Evolutionary conservation across 345 rosid genomes (phyloP).

Genomic region (Noccaea bulbosa): DNA sequence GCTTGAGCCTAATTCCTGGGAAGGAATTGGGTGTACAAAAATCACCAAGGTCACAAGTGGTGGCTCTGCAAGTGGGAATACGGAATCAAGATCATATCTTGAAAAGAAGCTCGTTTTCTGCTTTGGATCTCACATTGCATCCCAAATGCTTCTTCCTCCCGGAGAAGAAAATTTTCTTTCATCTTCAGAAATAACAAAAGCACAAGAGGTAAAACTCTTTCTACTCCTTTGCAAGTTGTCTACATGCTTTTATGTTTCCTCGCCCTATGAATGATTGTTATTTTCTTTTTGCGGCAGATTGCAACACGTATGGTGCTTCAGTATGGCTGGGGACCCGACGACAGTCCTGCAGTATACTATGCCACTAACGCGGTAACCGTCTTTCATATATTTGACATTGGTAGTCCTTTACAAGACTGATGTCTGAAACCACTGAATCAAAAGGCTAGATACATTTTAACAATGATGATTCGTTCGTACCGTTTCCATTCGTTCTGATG

Average conservation of each 20-base stretch:
- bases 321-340: slow-evolving; percentile 98
- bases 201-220: slow-evolving; percentile 69
- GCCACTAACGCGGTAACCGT: slow-evolving; percentile 70
- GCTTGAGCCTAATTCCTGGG: slow-evolving; percentile 95
- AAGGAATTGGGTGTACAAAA: slow-evolving; percentile 97
- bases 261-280: slow-evolving; percentile 28
- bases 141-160: slow-evolving; percentile 83
- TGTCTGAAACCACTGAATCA: slow-evolving; percentile 27
- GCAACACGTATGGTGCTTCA: slow-evolving; percentile 97
- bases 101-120: slow-evolving; percentile 96
- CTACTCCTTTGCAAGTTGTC: slow-evolving; percentile 21
- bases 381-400: slow-evolving; percentile 26
- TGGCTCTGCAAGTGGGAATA: slow-evolving; percentile 66
- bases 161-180: slow-evolving; percentile 89
- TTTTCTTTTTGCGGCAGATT: slow-evolving; percentile 58
- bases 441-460: background rate
- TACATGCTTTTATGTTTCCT: background rate
- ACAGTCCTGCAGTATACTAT: slow-evolving; percentile 83
- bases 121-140: slow-evolving; percentile 86
- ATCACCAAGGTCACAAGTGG: slow-evolving; percentile 71
- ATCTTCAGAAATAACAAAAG: slow-evolving; percentile 74
- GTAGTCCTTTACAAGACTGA: slow-evolving; percentile 9
- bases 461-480: slow-evolving; percentile 24
- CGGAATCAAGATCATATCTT: slow-evolving; percentile 89
- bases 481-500: slow-evolving; percentile 24